Percentiles rank a stretch among this genome's conserved stretches.
Conservation (phyloP, 352 stramenopile genomes). For the Halophytophthora polymorphica region DNA sequence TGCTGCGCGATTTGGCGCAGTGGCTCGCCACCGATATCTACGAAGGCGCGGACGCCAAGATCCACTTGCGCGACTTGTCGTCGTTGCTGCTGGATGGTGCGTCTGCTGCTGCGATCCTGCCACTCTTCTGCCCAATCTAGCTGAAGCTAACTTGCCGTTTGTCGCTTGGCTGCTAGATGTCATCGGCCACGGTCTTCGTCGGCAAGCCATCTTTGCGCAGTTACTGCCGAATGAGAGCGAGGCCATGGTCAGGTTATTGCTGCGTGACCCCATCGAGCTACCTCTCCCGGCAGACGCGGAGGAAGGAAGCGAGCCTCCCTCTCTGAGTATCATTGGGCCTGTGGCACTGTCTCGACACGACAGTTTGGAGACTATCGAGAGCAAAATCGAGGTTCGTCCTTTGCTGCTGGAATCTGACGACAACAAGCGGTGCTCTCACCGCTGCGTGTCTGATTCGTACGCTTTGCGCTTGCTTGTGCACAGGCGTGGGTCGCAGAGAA, state of each 20-base stretch:
- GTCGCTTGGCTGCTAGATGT: constrained; percentile 28
- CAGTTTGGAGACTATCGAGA: constrained; percentile 51
- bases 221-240: constrained; percentile 40
- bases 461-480: neutral
- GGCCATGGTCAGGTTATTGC: constrained; percentile 45
- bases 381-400: constrained; percentile 43
- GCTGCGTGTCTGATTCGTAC: neutral
- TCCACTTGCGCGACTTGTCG: constrained; percentile 35
- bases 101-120: constrained; percentile 1
- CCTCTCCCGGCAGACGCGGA: constrained; percentile 12
- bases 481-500: constrained; percentile 49
- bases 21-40: constrained; percentile 50
- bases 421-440: neutral
- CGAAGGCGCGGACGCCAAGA: constrained; percentile 33
- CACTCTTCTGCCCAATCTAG: neutral
- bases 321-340: constrained; percentile 39
- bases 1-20: constrained; percentile 40
- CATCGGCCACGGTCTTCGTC: constrained; percentile 37
- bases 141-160: constrained; percentile 1
- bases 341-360: constrained; percentile 48
- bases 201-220: constrained; percentile 42
- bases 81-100: constrained; percentile 45
- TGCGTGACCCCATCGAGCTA: constrained; percentile 44
- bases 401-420: neutral
- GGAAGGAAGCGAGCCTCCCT: constrained; percentile 1